A percentile compares a stretch with the other conserved stretches of the same genome.
phyloP scores from a whole-genome alignment of 306 rosid genomes.

The Ochetophila trinervis region DNA sequence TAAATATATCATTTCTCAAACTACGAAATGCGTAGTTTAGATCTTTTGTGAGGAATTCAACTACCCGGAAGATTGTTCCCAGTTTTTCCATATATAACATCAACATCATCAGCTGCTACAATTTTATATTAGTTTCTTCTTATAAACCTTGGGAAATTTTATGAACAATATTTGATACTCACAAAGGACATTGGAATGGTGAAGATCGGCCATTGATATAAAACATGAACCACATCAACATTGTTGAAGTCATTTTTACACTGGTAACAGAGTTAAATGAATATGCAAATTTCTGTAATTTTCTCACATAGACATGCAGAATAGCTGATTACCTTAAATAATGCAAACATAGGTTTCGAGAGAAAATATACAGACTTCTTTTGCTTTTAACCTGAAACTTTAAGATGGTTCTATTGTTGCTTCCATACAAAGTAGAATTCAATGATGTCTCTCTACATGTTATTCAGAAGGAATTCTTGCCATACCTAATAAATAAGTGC shows the following conservation, averaged over 20 bases:
- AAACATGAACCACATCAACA: neutral
- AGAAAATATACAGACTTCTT: no score
- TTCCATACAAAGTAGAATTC: no score
- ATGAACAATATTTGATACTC: neutral
- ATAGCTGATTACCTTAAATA: no score
- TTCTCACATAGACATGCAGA: neutral
- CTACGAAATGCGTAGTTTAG: no score
- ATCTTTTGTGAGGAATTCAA: neutral
- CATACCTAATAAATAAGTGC: no score
- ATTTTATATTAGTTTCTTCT: neutral
- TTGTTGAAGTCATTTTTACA: neutral
- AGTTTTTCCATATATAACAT: neutral
- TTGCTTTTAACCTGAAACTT: no score
- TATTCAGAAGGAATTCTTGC: no score
- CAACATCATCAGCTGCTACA: neutral
- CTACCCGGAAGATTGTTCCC: neutral
- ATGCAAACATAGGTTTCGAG: no score
- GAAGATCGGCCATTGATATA: neutral
- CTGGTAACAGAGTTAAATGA: neutral
- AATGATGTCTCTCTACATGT: no score
- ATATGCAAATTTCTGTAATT: neutral
- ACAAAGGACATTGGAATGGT: neutral
- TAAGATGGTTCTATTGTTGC: no score
- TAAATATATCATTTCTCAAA: no score
- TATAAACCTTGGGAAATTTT: neutral